Evolutionary conservation across 2,329 filamentous ascomycete species (phyloP).

Genomic region (Ophiostoma novo-ulmi): DNA sequence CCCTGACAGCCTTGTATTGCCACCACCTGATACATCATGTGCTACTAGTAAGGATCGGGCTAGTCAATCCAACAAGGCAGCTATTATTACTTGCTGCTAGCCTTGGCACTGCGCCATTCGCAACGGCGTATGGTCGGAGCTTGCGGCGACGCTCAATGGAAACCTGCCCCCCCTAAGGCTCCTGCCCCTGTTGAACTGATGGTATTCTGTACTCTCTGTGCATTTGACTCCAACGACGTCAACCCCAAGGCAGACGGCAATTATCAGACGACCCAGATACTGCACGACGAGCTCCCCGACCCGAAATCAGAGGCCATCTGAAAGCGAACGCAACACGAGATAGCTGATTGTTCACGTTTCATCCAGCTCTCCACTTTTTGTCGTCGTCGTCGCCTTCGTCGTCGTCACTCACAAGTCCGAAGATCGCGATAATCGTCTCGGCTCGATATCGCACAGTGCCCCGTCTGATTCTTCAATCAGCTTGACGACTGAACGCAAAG

Average conservation of each 20-base stretch:
- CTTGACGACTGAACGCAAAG: neutral
- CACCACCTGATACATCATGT: slow-evolving; percentile 22
- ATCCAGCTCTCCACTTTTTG: slow-evolving; percentile 9
- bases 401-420: neutral
- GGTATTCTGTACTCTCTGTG: neutral
- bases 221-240: slow-evolving; percentile 8
- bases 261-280: neutral
- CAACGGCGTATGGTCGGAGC: slow-evolving; percentile 20
- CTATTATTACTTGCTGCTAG: slow-evolving; percentile 13
- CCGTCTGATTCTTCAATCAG: neutral
- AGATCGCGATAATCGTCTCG: slow-evolving; percentile 14
- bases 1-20: neutral
- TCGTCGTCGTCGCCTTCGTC: neutral
- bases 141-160: slow-evolving; percentile 17
- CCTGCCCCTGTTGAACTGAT: slow-evolving; percentile 11
- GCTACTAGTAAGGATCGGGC: neutral
- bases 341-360: neutral
- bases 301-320: neutral
- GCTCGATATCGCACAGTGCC: neutral
- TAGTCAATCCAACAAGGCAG: slow-evolving; percentile 18
- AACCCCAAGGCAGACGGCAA: slow-evolving; percentile 5
- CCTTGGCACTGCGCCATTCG: slow-evolving; percentile 16
- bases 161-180: slow-evolving; percentile 5
- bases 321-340: neutral
- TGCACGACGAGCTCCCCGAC: slow-evolving; percentile 1